Base-by-base conservation (phyloP, 129 eudicot genomes). In the Sambucus nigra region DNA sequence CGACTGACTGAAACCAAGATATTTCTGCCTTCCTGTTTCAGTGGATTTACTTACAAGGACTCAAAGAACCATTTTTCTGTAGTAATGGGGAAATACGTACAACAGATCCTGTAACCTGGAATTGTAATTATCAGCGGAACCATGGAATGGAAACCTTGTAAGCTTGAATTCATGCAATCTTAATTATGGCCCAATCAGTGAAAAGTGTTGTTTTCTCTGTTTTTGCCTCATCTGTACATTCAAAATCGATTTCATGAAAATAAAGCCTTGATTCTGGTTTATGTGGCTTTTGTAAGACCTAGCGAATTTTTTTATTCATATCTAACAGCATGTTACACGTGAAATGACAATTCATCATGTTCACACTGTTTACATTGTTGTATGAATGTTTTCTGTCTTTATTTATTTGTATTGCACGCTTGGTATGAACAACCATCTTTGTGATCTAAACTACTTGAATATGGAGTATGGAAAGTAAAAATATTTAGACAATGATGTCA, bases 1-100 rank as follows among this genome's bases (percentile, higher is more conserved):
- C 13, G 28, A 55, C 42, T 13, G 47, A 55, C 28, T 20, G 18
- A 15, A 35, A 19, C 25, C 17, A 55, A 55, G 60, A 53, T 12
- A 28, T 21, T 2, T 32, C 25, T 19, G 60, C 41, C 15, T 19
- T 19, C 60, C 42, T 21, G 12, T 35, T 35, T 35, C 42, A 35
- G 42, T 35, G 8, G 42, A 35, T 35, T 7, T 35, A 35, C 13
- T 35, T 8, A 8, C 42, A 35, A 35, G 42, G 13, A 35, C 13
- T 15, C 42, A 12, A 35, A 35, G 42, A 15, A 7, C 8, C 13
- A 35, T 35, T 29, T 29, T 29, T 29, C 35, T 29, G 35, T 3
- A 29, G 42, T 15, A 35, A 35, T 35, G 13, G 42, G 42, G 13
- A 35, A 35, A 7, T 8, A 35, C 13, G 8, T 35, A 35, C 2